phyloP scores from a whole-genome alignment of 805 yeast genomes.

The Sugiyamaella smithiae region DNA sequence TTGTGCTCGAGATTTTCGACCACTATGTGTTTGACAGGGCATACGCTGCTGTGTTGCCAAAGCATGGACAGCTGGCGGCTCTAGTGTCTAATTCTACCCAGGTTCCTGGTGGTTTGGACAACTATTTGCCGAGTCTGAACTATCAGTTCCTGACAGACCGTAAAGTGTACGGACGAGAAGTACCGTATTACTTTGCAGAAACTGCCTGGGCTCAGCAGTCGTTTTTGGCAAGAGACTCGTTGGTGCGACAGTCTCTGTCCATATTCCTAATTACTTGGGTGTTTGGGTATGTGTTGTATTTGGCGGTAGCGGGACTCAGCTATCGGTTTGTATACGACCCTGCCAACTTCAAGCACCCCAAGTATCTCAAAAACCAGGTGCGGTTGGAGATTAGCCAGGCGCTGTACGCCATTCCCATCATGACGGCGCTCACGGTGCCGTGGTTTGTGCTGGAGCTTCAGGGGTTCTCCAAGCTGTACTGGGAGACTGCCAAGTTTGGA shows the following conservation, averaged over 20 bases:
- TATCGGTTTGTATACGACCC: constrained; percentile 80
- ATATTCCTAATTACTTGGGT: constrained; percentile 66
- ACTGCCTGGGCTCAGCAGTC: constrained; percentile 67
- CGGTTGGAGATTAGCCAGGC: constrained; percentile 78
- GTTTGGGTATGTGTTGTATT: constrained; percentile 85
- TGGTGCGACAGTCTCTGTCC: constrained; percentile 67
- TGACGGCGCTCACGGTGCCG: constrained; percentile 85
- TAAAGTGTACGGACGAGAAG: constrained; percentile 54
- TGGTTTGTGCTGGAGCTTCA: constrained; percentile 82
- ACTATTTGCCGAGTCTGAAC: not conserved
- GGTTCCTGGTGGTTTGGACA: not conserved
- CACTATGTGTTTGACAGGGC: constrained; percentile 67
- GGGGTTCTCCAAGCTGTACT: constrained; percentile 80
- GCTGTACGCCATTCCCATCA: constrained; percentile 74
- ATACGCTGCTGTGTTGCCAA: constrained; percentile 68
- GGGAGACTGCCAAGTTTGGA: constrained; percentile 60
- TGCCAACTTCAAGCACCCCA: constrained; percentile 90
- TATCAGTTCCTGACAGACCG: constrained; percentile 6
- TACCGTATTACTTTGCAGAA: constrained; percentile 23
- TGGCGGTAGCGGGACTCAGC: constrained; percentile 70
- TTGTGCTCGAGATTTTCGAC: constrained; percentile 79
- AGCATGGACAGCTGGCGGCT: constrained; percentile 9
- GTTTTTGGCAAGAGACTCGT: constrained; percentile 64
- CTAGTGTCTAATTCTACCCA: not conserved
- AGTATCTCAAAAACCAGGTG: constrained; percentile 93